Base-by-base conservation (phyloP, 805 yeast species). In the Saturnispora hagleri region DNA sequence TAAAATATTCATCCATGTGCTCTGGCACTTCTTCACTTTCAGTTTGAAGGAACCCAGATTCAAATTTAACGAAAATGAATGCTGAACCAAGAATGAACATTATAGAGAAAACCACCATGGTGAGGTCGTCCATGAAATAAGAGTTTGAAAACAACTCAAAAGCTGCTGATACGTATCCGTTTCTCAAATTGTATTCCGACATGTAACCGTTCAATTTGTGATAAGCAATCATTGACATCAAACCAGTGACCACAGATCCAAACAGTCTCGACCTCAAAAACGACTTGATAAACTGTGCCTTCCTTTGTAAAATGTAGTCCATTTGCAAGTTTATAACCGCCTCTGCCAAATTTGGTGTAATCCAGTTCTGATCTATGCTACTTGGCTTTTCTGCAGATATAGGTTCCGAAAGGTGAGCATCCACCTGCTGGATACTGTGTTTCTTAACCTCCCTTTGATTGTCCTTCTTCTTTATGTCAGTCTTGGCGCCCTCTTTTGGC, bases 311-410 rank as follows among this genome's bases (percentile, higher is more conserved):
- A 51, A 78, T 68, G 57, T 73, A 79, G 62, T 86, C 93, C 52
- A 86, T 80, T 31, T 83, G 79, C 53, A 85, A 66, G 52, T 79
- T 81, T 51, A 82, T 61, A 1, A 83, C 78, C 10, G 86, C 86
- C 43, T 78, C 76, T 1, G 84, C 72, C 41, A 73, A 71, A 31
- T 76, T 79, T 1, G 90, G 90, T 6, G 69, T 70, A 48, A 86
- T 69, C 2, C 66, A 63, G 0, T 76, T 60, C 36, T 79, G 69
- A 45, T 65, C 69, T 38, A 86, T 76, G 1, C 77, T 76, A 10
- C 88, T 72, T 15, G 80, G 76, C 0, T 73, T 74, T 35, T 73
- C 69, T 0, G 60, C 65, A 53, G 80, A 77, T 51, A 86, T 65
- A 6, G 89, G 88, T 15, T 44, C 17, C 24, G 43, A 48, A 3